Evolutionary conservation across 179 eudicot genomes (phyloP).

Genomic region (Nepenthes alata): DNA sequence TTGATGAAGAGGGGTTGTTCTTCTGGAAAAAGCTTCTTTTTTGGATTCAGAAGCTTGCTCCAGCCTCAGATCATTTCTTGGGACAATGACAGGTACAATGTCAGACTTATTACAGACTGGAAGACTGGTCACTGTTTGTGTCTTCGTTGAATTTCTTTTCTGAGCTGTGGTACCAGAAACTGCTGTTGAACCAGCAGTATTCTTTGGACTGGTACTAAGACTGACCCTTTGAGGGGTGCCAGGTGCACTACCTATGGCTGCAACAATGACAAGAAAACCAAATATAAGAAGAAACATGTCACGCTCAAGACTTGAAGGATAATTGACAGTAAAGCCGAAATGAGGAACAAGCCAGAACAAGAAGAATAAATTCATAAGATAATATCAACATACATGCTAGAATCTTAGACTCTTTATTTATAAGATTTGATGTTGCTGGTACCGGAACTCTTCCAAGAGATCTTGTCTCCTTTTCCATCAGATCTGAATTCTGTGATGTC

Average conservation of each 20-base stretch:
- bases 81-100: slow-evolving; percentile 64
- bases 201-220: slow-evolving; percentile 46
- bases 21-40: slow-evolving; percentile 50
- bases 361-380: neutral
- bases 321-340: slow-evolving; percentile 1
- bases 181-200: slow-evolving; percentile 29
- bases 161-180: slow-evolving; percentile 32
- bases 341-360: slow-evolving; percentile 2
- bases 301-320: slow-evolving; percentile 5
- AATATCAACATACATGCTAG: slow-evolving; percentile 43
- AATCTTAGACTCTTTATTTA: slow-evolving; percentile 55
- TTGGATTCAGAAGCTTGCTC: slow-evolving; percentile 63
- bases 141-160: slow-evolving; percentile 46
- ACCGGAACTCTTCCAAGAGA: slow-evolving; percentile 47
- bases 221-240: slow-evolving; percentile 56
- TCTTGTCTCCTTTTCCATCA: slow-evolving; percentile 53
- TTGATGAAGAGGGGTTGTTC: slow-evolving; percentile 35
- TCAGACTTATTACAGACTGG: slow-evolving; percentile 49
- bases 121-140: slow-evolving; percentile 38
- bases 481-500: slow-evolving; percentile 53
- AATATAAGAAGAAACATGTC: slow-evolving; percentile 11
- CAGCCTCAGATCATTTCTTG: slow-evolving; percentile 49
- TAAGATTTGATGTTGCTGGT: slow-evolving; percentile 42
- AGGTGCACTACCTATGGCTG: slow-evolving; percentile 59
- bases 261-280: slow-evolving; percentile 11